Conservation (phyloP, 2,329 filamentous ascomycete genomes). For the Claviceps sp. region DNA sequence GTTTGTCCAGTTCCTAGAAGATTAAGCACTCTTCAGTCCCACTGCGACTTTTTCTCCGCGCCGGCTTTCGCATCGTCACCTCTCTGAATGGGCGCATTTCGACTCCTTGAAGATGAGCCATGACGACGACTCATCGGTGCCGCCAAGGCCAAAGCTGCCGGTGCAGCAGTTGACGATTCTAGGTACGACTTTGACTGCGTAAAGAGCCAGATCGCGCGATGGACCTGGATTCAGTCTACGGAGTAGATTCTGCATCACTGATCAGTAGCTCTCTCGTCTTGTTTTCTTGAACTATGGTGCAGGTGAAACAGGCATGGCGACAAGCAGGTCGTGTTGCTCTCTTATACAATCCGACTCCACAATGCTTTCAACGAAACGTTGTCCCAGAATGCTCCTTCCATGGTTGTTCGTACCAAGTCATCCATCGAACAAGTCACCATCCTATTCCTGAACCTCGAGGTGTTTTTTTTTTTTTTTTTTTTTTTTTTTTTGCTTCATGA, state of each 20-base stretch:
- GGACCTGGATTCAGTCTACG: neutral
- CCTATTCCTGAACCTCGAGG: neutral
- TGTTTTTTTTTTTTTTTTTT: too few relatives aligned
- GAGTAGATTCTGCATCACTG: neutral
- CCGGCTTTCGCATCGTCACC: neutral
- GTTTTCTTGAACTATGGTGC: neutral
- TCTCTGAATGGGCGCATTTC: neutral
- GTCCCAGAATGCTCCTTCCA: neutral
- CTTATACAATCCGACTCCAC: neutral
- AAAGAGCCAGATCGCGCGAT: neutral
- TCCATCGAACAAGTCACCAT: neutral
- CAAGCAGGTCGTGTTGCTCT: neutral
- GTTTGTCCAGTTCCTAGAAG: neutral
- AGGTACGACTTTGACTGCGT: slow-evolving; percentile 34
- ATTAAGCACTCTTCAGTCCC: neutral
- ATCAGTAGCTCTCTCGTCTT: neutral
- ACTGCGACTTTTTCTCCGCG: neutral
- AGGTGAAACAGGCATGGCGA: neutral
- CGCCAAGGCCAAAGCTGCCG: slow-evolving; percentile 48
- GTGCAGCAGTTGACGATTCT: slow-evolving; percentile 65
- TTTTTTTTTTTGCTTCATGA: too few relatives aligned
- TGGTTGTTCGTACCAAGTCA: neutral
- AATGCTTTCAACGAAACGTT: neutral
- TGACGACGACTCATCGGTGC: slow-evolving; percentile 1
- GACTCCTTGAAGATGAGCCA: slow-evolving; percentile 3